These are phyloP conservation scores for Dactylellina haptotyla DNA, from an alignment of 2,329 filamentous ascomycete genomes.

Conservation along the genomic window DNA sequence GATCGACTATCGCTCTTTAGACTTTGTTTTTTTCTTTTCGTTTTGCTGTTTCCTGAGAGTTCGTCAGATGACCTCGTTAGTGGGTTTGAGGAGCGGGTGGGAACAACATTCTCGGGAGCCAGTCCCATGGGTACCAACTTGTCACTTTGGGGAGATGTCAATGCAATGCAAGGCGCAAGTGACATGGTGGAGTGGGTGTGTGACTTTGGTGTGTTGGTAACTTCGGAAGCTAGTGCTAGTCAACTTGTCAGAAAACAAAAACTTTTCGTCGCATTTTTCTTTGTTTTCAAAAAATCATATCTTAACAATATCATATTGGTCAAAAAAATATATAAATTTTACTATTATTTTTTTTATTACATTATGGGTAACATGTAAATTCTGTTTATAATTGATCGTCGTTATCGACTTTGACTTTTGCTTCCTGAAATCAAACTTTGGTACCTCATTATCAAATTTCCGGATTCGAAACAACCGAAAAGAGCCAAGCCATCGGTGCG, in stretches of 20 bases:
- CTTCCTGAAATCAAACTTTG: no score
- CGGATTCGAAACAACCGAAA: neutral
- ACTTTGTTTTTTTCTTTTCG: neutral
- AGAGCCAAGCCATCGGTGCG: neutral
- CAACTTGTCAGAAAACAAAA: no score
- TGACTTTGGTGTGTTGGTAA: no score
- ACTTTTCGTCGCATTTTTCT: no score
- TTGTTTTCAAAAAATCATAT: no score
- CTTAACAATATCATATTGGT: no score
- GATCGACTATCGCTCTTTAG: no score
- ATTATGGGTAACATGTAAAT: no score
- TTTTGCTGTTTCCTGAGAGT: neutral
- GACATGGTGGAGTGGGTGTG: constrained; percentile 9
- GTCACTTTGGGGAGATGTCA: constrained; percentile 5
- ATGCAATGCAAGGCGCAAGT: constrained; percentile 1
- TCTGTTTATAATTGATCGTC: neutral
- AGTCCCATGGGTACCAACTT: neutral
- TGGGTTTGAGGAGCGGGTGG: neutral
- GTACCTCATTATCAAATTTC: neutral
- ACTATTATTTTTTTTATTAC: no score
- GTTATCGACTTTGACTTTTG: no score
- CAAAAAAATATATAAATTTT: no score
- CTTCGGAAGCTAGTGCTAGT: no score
- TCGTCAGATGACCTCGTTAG: constrained; percentile 18
- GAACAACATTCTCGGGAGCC: neutral